Evolutionary conservation across 148 eudicot species (phyloP).

Genomic region (Camellia japonica): DNA sequence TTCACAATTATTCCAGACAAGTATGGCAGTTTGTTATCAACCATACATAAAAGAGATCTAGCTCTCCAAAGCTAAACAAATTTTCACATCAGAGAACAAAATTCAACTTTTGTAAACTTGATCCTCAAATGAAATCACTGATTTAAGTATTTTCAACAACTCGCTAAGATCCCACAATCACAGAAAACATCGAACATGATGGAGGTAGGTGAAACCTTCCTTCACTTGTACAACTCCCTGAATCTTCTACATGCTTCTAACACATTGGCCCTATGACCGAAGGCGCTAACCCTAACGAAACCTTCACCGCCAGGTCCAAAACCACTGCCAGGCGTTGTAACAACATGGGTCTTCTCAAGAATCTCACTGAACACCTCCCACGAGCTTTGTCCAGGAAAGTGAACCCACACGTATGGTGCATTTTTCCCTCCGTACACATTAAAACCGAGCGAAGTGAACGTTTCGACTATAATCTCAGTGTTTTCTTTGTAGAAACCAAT

Average conservation of each 20-base stretch:
- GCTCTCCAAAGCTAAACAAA: neutral
- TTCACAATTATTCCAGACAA: constrained; percentile 3
- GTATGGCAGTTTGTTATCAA: neutral
- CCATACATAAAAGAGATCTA: neutral
- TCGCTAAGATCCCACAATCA: neutral
- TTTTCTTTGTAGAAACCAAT: constrained; percentile 93
- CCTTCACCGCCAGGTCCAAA: constrained; percentile 93
- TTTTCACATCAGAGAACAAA: neutral
- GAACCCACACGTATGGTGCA: constrained; percentile 94
- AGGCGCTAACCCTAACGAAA: constrained; percentile 77
- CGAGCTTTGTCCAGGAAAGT: constrained; percentile 86
- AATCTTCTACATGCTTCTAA: constrained; percentile 92
- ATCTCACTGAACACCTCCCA: constrained; percentile 95
- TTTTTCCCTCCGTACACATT: constrained; percentile 83
- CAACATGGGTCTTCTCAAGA: constrained; percentile 86
- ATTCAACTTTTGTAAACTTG: neutral
- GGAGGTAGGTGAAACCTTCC: neutral
- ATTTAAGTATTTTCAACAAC: neutral
- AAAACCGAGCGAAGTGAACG: constrained; percentile 83
- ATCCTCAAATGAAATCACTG: neutral
- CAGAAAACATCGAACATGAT: neutral
- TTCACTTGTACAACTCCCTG: constrained; percentile 76
- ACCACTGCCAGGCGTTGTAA: constrained; percentile 85
- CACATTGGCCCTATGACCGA: constrained; percentile 77
- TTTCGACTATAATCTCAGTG: constrained; percentile 71